phyloP scores from a whole-genome alignment of 2,329 filamentous ascomycete species.

The Colletotrichum liriopes region DNA sequence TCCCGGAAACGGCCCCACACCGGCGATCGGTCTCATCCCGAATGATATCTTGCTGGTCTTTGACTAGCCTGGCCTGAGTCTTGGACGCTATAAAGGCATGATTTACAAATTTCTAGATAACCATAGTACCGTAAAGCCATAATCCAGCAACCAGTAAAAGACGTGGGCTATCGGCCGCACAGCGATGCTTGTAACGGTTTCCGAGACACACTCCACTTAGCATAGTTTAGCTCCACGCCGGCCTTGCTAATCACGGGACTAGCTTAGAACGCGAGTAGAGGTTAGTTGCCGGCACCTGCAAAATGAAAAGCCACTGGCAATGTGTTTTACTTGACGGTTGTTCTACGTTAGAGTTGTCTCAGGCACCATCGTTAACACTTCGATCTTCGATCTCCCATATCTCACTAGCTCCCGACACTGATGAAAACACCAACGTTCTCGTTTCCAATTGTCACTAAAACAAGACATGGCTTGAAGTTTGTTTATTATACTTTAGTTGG shows the following conservation, averaged over 20 bases:
- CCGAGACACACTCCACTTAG: neutral
- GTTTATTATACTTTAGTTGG: too few species aligned
- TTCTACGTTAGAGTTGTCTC: neutral
- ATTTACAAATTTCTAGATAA: neutral
- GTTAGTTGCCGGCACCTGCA: neutral
- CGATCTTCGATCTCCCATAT: neutral
- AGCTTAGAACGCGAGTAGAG: neutral
- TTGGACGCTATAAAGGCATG: neutral
- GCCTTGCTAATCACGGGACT: neutral
- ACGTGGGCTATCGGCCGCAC: neutral
- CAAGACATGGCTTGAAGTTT: neutral
- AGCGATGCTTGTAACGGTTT: neutral
- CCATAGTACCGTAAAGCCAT: neutral
- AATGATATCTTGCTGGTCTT: neutral
- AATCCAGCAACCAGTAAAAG: too few species aligned
- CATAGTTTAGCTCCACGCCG: neutral
- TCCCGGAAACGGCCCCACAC: neutral
- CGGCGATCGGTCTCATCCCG: conserved; percentile 9
- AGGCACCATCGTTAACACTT: neutral
- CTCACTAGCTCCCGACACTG: neutral
- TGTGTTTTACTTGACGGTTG: neutral
- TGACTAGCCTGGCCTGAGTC: neutral
- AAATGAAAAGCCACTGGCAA: too few species aligned
- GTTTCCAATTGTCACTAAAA: neutral
- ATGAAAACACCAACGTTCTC: neutral